phyloP scores from a whole-genome alignment of 345 rosid genomes.

The Angophora floribunda region DNA sequence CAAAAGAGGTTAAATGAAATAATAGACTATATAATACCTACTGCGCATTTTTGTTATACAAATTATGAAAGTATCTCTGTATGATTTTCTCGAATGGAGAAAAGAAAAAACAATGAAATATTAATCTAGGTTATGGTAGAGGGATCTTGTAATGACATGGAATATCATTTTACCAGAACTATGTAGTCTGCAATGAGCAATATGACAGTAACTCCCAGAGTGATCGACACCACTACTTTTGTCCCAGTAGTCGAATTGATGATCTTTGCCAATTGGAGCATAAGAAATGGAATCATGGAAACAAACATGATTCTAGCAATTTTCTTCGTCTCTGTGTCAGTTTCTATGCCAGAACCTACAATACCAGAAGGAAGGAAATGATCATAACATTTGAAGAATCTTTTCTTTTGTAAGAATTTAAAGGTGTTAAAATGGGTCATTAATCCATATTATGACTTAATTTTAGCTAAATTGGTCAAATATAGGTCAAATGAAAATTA shows the following conservation, averaged over 20 bases:
- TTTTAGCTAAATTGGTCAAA: too few relatives aligned
- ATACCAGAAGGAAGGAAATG: neutral
- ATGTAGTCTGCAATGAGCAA: constrained; percentile 13
- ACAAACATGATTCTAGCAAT: constrained; percentile 22
- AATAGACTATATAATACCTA: neutral
- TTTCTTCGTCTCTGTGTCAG: constrained; percentile 21
- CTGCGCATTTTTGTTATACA: neutral
- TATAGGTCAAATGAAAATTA: too few relatives aligned
- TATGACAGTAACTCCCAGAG: constrained; percentile 12
- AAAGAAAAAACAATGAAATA: neutral
- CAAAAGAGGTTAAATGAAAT: neutral
- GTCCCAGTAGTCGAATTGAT: constrained; percentile 13
- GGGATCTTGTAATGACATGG: neutral
- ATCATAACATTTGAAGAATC: neutral
- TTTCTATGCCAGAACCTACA: constrained; percentile 39
- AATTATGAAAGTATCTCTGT: neutral
- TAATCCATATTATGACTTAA: too few relatives aligned
- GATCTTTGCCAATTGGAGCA: constrained; percentile 25
- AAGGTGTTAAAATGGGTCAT: too few relatives aligned
- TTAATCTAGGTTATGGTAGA: neutral
- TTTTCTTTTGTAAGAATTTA: too few relatives aligned
- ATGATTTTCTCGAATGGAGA: neutral
- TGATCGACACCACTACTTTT: constrained; percentile 11
- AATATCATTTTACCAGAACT: constrained; percentile 14
- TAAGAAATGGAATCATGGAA: constrained; percentile 29